phyloP scores from a whole-genome alignment of 805 yeast genomes.

The Metschnikowia similis region DNA sequence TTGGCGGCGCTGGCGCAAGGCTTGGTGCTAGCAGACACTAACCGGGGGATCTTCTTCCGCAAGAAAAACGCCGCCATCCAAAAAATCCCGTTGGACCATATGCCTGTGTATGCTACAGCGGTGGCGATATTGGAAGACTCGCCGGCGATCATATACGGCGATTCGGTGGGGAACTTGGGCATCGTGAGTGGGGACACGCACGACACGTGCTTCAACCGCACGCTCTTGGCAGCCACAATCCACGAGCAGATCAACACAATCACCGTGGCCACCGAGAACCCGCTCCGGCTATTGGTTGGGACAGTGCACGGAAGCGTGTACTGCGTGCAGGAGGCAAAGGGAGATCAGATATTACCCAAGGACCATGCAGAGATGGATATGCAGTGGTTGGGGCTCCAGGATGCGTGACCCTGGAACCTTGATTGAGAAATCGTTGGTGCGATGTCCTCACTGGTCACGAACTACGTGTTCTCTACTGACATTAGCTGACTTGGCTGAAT shows the following conservation, averaged over 20 bases:
- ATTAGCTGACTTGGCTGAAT: too few species aligned
- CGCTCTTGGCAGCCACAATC: conserved; percentile 17
- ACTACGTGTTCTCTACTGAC: too few species aligned
- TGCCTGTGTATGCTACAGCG: conserved; percentile 14
- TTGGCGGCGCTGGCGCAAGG: conserved; percentile 5
- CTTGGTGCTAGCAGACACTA: conserved; percentile 9
- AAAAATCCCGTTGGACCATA: conserved; percentile 1
- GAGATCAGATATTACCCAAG: background rate
- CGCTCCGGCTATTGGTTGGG: conserved; percentile 9
- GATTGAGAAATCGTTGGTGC: too few species aligned
- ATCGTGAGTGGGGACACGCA: background rate
- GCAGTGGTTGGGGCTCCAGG: background rate
- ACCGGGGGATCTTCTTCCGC: conserved; percentile 6
- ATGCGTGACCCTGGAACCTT: too few species aligned
- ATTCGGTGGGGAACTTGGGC: conserved; percentile 27
- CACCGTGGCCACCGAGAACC: conserved; percentile 6
- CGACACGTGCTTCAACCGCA: background rate
- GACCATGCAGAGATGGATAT: background rate
- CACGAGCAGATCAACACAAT: conserved; percentile 29
- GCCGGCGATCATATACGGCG: conserved; percentile 19
- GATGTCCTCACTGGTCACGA: too few species aligned
- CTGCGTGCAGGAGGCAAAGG: conserved; percentile 1
- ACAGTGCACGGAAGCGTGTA: conserved; percentile 13
- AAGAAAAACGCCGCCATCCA: conserved; percentile 1
- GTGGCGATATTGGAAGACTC: conserved; percentile 7